These are phyloP conservation scores for Lipomyces japonicus DNA, from an alignment of 805 yeast species.

Conservation along the genomic window DNA sequence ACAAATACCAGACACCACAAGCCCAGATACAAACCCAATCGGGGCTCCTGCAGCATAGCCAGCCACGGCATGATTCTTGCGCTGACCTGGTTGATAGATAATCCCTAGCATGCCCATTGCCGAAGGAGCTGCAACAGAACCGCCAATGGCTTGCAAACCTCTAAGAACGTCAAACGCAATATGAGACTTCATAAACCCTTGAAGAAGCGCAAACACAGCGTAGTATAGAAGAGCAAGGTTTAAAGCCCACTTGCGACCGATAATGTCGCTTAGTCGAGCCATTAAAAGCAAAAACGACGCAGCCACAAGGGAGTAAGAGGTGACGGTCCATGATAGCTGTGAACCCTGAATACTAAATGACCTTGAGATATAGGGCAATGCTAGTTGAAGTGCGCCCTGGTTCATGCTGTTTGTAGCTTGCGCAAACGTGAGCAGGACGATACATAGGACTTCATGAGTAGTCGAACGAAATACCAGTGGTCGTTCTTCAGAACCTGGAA, in stretches of 20 bases:
- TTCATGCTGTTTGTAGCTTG: constrained; percentile 43
- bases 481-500: constrained; percentile 32
- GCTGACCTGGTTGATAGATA: constrained; percentile 31
- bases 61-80: constrained; percentile 29
- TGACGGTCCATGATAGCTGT: constrained; percentile 44
- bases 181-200: constrained; percentile 35
- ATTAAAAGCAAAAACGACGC: constrained; percentile 45
- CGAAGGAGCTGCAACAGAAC: constrained; percentile 47
- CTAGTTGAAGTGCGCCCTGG: constrained; percentile 40
- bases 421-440: constrained; percentile 40
- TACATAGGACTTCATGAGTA: constrained; percentile 38
- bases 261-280: constrained; percentile 47
- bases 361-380: constrained; percentile 39
- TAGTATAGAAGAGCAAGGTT: constrained; percentile 38
- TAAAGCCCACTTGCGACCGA: constrained; percentile 45
- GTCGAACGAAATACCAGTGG: constrained; percentile 40
- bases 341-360: constrained; percentile 44
- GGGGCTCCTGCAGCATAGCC: constrained; percentile 49
- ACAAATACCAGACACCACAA: constrained; percentile 45
- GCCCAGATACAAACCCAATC: constrained; percentile 45
- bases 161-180: constrained; percentile 42
- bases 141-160: constrained; percentile 45
- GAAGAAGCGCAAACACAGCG: constrained; percentile 38
- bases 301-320: constrained; percentile 43
- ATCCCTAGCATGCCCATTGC: constrained; percentile 46